phyloP scores from a whole-genome alignment of 805 yeast genomes.

The Kregervanrija fluxuum region DNA sequence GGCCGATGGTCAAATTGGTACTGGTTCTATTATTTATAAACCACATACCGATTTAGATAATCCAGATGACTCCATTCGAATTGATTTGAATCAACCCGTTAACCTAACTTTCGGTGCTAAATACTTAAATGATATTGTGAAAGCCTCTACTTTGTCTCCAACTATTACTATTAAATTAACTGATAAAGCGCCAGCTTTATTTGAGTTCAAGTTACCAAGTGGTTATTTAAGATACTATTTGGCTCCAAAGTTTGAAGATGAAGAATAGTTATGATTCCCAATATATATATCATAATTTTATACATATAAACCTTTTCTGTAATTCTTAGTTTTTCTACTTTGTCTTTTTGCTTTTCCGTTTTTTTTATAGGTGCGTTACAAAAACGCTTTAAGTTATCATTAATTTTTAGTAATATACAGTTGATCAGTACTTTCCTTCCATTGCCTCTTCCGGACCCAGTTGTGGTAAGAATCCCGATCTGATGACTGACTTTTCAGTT shows the following conservation, averaged over 20 bases:
- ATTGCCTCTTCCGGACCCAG: slow-evolving; percentile 15
- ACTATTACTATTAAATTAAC: slow-evolving; percentile 81
- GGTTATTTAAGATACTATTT: slow-evolving; percentile 93
- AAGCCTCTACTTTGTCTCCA: slow-evolving; percentile 74
- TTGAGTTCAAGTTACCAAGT: slow-evolving; percentile 84
- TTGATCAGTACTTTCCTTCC: slow-evolving; percentile 19
- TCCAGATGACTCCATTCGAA: slow-evolving; percentile 65
- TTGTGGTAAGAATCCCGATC: slow-evolving; percentile 47
- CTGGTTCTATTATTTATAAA: slow-evolving; percentile 79
- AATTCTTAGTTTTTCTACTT: not conserved
- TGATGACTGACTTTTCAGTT: slow-evolving; percentile 45
- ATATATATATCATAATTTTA: not conserved
- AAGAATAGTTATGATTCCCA: slow-evolving; percentile 38
- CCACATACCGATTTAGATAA: slow-evolving; percentile 77
- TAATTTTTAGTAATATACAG: not conserved
- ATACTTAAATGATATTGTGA: slow-evolving; percentile 84
- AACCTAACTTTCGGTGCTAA: slow-evolving; percentile 86
- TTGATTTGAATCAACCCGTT: slow-evolving; percentile 81
- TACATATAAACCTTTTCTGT: not conserved
- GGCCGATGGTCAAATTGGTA: slow-evolving; percentile 88
- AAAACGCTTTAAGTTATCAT: not conserved
- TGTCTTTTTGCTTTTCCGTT: slow-evolving; percentile 3
- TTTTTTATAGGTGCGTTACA: slow-evolving; percentile 1
- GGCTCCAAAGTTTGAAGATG: slow-evolving; percentile 97
- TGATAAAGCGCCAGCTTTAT: slow-evolving; percentile 87